Base-by-base conservation (phyloP, 2,329 filamentous ascomycete genomes). In the Cladosporium colombiae region DNA sequence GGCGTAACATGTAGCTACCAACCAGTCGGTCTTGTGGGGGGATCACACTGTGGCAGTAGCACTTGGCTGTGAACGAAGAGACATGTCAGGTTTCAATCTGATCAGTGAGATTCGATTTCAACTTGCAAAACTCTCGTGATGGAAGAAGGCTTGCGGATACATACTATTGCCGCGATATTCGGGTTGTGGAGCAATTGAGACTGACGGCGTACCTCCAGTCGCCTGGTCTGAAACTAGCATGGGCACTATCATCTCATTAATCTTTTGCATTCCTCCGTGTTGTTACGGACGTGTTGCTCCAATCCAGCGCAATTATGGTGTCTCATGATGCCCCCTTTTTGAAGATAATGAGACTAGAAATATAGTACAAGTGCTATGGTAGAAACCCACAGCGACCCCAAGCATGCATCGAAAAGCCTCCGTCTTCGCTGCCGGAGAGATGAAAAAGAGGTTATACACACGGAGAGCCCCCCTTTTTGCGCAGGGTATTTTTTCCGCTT, bases 331-430 rank as follows among this genome's bases (percentile, higher is more conserved):
- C 5, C 7, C 18, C 8, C 31, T 11, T 37, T 11, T 3, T 14
- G 21, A 59, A 16, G 25, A 44, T 40, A 21, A 11, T 63, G 61
- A 63, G 61, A 55, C 50, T 50, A 63, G 61, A 63, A 56, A 63
- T 63, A 63, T 63, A 63, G 61, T 63, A 63, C 61, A 63, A 31
- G 37, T 50, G 50, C 61, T 63, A 63, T 53, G 50, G 61, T 29
- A 53, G 61, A 63, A 40, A 56, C 11, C 56, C 56, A 59, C 33
- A 35, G 56, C 56, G 56, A 59, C 33, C 40, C 56, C 21, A n/a
- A 59, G 35, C 37, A 5, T 31, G 56, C 31, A 57, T 57, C 16
- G 23, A 46, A 2, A 59, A 46, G 40, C 56, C 56, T 37, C 37
- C 56, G 14, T 11, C 6, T n/a, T 18, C 23, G 37, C 33, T 40